Conservation (phyloP, 225 moss, liverwort and hornwort species). For the Marchantia polymorpha region DNA sequence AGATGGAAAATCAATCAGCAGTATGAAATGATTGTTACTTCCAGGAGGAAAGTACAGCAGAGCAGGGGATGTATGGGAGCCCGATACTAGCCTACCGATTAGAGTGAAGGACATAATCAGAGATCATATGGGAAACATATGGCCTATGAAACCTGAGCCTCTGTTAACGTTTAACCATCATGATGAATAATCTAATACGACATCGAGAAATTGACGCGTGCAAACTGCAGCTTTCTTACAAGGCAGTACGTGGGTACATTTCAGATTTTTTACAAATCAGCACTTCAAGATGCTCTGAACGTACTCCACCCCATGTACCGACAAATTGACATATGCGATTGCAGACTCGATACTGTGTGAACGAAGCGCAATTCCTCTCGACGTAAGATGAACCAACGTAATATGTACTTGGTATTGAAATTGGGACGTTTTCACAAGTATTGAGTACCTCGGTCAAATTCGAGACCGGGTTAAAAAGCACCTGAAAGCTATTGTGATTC, state of each 20-base stretch:
- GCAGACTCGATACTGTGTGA: no score
- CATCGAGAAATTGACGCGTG: background rate
- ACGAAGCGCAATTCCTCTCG: background rate
- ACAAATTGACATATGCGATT: no score
- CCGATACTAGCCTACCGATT: background rate
- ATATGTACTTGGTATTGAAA: background rate
- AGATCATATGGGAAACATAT: background rate
- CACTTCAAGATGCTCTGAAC: no score
- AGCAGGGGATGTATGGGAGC: background rate
- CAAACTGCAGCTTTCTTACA: no score
- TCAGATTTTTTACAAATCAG: no score
- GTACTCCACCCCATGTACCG: no score
- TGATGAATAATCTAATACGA: background rate
- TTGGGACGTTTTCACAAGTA: background rate
- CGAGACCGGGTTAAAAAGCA: background rate
- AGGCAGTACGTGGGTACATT: no score
- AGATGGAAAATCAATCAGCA: background rate
- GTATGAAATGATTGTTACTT: background rate
- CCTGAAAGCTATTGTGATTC: background rate
- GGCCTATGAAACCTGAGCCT: background rate
- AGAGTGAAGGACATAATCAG: background rate
- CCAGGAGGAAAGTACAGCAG: background rate
- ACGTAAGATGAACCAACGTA: background rate
- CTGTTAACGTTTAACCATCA: background rate
- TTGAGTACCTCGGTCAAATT: background rate